Conservation (phyloP, 805 yeast genomes). For the Maudiozyma bulderi region DNA sequence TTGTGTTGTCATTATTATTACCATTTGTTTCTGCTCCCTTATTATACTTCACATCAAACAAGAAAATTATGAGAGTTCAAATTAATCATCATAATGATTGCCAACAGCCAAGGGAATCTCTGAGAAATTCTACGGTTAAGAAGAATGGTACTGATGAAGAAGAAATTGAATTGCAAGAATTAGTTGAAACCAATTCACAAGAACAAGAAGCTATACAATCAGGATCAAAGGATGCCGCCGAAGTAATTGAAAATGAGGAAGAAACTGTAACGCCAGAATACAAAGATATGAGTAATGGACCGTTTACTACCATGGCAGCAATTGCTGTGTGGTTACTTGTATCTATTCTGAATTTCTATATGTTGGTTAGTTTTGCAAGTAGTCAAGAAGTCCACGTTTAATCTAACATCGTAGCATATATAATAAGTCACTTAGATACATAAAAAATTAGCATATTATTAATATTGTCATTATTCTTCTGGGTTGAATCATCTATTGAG, state of each 20-base stretch:
- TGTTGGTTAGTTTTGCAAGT: slow-evolving; percentile 39
- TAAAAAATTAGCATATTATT: neutral
- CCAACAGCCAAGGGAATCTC: slow-evolving; percentile 1
- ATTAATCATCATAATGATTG: slow-evolving; percentile 10
- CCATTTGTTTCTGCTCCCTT: slow-evolving; percentile 88
- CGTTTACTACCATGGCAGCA: slow-evolving; percentile 43
- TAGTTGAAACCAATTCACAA: neutral
- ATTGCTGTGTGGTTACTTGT: slow-evolving; percentile 60
- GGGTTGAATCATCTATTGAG: too few relatives aligned
- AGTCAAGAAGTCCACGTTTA: slow-evolving; percentile 35
- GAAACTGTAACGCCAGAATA: slow-evolving; percentile 11
- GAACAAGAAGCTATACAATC: neutral
- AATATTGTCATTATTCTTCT: neutral
- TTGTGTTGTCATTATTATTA: slow-evolving; percentile 63
- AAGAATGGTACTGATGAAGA: neutral
- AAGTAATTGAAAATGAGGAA: neutral
- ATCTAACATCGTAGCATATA: neutral
- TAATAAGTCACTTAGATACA: too few relatives aligned
- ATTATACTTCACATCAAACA: slow-evolving; percentile 66
- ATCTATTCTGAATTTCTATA: slow-evolving; percentile 57
- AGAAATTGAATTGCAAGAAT: slow-evolving; percentile 2
- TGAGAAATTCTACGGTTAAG: slow-evolving; percentile 1
- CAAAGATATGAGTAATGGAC: slow-evolving; percentile 36
- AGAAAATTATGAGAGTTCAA: slow-evolving; percentile 55
- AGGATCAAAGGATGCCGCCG: neutral